Percentiles rank a stretch among this genome's conserved stretches.
phyloP scores from a whole-genome alignment of 306 rosid species.

The Glycine latifolia region DNA sequence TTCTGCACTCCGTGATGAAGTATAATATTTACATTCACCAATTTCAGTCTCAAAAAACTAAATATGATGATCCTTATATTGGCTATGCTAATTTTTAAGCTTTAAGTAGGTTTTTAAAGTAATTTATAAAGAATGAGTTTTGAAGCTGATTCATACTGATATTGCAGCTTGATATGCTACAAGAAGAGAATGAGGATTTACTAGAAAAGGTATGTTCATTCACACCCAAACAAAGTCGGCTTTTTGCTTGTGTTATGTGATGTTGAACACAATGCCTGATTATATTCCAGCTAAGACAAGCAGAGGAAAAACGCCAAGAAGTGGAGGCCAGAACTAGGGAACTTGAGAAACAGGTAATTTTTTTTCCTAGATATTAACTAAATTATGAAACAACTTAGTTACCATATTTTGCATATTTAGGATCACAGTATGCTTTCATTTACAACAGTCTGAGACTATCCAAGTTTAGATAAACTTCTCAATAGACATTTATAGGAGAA shows the following conservation, averaged over 20 bases:
- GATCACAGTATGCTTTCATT: neutral
- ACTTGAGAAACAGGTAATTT: conserved; percentile 89
- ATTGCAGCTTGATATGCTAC: conserved; percentile 97
- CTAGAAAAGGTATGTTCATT: conserved; percentile 71
- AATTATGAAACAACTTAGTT: conserved; percentile 23
- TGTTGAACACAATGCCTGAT: conserved; percentile 40
- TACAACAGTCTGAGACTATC: neutral
- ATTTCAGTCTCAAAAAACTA: no score
- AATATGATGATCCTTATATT: no score
- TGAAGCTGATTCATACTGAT: conserved; percentile 48
- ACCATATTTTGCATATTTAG: conserved; percentile 23
- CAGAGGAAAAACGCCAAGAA: conserved; percentile 83
- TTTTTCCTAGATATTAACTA: conserved; percentile 28
- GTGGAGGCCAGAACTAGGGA: conserved; percentile 92
- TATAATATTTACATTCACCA: conserved; percentile 44
- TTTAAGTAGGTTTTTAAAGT: conserved; percentile 28
- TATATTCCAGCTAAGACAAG: conserved; percentile 75
- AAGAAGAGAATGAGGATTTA: conserved; percentile 76
- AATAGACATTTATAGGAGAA: neutral
- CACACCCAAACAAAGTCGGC: conserved; percentile 8
- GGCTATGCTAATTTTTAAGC: neutral
- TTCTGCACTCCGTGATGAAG: conserved; percentile 98
- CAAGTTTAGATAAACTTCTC: neutral
- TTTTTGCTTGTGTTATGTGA: conserved; percentile 38
- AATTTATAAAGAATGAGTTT: conserved; percentile 25